Percentiles rank a stretch among this genome's conserved stretches.
Evolutionary conservation across 768 basidiomycete genomes (phyloP).

Genomic region (Daedaleopsis nitida): DNA sequence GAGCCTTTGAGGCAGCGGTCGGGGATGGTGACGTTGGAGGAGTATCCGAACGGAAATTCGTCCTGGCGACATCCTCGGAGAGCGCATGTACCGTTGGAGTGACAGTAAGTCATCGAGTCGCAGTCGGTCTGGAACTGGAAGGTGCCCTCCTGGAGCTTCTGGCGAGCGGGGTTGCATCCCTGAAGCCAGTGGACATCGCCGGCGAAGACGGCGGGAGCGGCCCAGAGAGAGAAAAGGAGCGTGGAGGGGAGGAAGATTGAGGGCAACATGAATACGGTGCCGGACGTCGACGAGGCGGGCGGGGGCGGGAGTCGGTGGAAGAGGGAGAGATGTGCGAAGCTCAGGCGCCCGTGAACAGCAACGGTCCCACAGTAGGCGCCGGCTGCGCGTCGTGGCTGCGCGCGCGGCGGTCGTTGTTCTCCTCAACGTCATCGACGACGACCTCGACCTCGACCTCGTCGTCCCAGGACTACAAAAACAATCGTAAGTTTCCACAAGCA

Average conservation of each 20-base stretch:
- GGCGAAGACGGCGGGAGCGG: slow-evolving; percentile 39
- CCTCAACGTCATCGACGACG: too few species aligned
- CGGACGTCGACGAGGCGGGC: background rate
- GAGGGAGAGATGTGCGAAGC: background rate
- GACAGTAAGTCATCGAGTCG: slow-evolving; percentile 68
- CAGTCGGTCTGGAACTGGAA: slow-evolving; percentile 82
- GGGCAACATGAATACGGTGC: slow-evolving; percentile 5
- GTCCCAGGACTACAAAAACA: too few species aligned
- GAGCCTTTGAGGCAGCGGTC: slow-evolving; percentile 57
- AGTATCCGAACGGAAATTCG: slow-evolving; percentile 75
- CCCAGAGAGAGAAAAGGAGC: slow-evolving; percentile 41
- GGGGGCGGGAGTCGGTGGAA: background rate
- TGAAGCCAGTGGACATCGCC: slow-evolving; percentile 48
- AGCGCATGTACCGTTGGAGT: slow-evolving; percentile 52
- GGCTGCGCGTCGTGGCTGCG: too few species aligned
- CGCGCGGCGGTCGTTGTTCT: too few species aligned
- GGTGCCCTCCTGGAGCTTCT: slow-evolving; percentile 73
- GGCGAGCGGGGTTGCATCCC: slow-evolving; percentile 55
- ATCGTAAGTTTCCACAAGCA: too few species aligned
- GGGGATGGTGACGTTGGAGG: slow-evolving; percentile 48
- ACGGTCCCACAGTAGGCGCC: too few species aligned
- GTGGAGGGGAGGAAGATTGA: slow-evolving; percentile 14
- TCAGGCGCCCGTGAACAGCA: too few species aligned
- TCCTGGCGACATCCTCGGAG: slow-evolving; percentile 74
- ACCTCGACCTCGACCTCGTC: too few species aligned